Percentiles rank a stretch among this genome's conserved stretches.
Conservation (phyloP, 495 filamentous ascomycete genomes). For the Penicillium verhagenii region DNA sequence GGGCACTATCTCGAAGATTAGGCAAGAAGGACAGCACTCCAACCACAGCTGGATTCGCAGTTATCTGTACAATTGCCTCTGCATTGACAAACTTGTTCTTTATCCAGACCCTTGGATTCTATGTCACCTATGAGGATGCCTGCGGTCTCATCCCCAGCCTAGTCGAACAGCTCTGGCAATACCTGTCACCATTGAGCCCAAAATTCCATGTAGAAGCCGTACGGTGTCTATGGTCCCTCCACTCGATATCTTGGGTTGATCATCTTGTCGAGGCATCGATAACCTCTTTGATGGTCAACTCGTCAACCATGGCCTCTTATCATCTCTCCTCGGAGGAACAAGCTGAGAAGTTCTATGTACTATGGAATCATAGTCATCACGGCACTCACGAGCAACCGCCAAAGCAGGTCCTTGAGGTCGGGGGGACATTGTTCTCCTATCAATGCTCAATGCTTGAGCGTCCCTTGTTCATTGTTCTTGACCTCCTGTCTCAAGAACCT, state of each 20-base stretch:
- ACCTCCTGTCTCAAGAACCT: constrained; percentile 70
- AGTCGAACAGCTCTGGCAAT: constrained; percentile 71
- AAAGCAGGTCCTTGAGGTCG: constrained; percentile 46
- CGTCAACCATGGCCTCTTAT: constrained; percentile 21
- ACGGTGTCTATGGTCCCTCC: constrained; percentile 79
- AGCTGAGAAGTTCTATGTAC: constrained; percentile 60
- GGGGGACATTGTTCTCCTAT: constrained; percentile 35
- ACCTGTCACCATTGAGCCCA: constrained; percentile 73
- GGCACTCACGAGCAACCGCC: constrained; percentile 56
- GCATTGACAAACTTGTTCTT: constrained; percentile 63
- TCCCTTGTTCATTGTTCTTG: constrained; percentile 79
- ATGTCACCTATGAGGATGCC: constrained; percentile 55
- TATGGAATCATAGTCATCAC: constrained; percentile 79
- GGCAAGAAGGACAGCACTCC: constrained; percentile 17
- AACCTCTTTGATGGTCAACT: constrained; percentile 65
- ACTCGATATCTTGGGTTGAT: constrained; percentile 59
- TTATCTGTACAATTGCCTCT: constrained; percentile 58
- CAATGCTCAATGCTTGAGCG: constrained; percentile 68
- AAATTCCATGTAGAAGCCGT: constrained; percentile 94
- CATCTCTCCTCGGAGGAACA: constrained; percentile 37
- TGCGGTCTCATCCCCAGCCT: constrained; percentile 65
- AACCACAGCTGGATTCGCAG: constrained; percentile 37
- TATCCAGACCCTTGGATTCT: constrained; percentile 44
- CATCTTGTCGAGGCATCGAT: constrained; percentile 77
- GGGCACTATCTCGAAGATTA: constrained; percentile 48